These are phyloP conservation scores for Nicotiana tomentosiformis DNA, from an alignment of 257 asterid genomes.

Conservation along the genomic window DNA sequence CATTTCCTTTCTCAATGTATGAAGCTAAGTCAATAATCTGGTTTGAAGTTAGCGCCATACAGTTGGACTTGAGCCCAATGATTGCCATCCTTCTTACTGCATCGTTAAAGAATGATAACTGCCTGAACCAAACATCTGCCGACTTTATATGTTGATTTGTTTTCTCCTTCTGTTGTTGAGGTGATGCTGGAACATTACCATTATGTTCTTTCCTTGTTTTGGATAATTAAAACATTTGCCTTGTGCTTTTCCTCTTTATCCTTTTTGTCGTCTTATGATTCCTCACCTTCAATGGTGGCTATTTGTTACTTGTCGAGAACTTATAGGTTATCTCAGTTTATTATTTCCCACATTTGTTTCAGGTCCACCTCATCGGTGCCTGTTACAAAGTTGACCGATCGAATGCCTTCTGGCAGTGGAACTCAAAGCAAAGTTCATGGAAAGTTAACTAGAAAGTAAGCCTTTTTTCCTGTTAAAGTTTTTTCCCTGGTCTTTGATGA, in stretches of 20 bases:
- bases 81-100: background rate
- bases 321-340: background rate
- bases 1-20: background rate
- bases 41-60: background rate
- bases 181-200: background rate
- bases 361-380: conserved; percentile 48
- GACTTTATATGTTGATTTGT: background rate
- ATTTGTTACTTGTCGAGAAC: background rate
- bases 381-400: conserved; percentile 24
- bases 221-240: background rate
- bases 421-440: conserved; percentile 46
- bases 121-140: background rate
- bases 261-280: background rate
- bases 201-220: background rate
- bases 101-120: background rate
- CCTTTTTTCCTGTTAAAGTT: background rate
- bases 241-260: background rate
- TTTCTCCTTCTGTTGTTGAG: background rate
- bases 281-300: background rate
- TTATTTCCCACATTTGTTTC: conserved; percentile 11
- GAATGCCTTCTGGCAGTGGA: conserved; percentile 27
- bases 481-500: conserved; percentile 5
- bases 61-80: background rate
- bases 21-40: background rate
- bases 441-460: conserved; percentile 76